Evolutionary conservation across 306 rosid species (phyloP), one percentile per base, ranked within the genome.

Genomic region (Hippophae rhamnoides): DNA sequence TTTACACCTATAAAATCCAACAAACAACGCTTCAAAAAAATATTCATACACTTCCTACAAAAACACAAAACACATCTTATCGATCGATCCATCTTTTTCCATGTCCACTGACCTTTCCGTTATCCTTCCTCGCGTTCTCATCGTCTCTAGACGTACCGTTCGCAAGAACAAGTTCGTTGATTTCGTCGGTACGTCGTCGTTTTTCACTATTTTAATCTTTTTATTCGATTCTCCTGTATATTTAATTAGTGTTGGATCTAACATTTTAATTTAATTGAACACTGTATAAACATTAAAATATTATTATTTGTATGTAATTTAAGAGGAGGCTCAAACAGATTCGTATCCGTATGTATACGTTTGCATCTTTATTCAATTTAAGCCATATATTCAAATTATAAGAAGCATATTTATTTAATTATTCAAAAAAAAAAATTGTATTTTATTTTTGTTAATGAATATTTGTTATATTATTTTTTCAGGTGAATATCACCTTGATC

Each of bases 121-220:
- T 6, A 79, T 90, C 50, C 95, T 87, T 52, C 98, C 98, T 67
- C 96, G 96, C 48, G 96, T 87, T 64, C 84, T 90, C n/a, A 89
- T 90, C 31, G 98, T 90, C 68, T 90, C 98, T 41, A 71, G 98
- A 57, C 95, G 98, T 43, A 81, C 62, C 76, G 76, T 90, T 72
- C 98, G 96, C 62, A 90, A 90, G 70, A 90, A 90, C 89, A 90
- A 90, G 72, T 90, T 90, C 60, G 98, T 90, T 1, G 95, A 90
- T 87, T 90, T 90, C 47, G 96, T 90, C 0, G 98, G 98, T 85
- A 57, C 27, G 78, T 58, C 46, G 44, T 23, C 43, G 18, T 7
- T 5, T 41, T 41, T 41, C 2, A 18, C 3, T 18, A 18, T 18
- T 18, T 18, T 18, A 18, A 18, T 18, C 23, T 65, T 54, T 44